phyloP scores from a whole-genome alignment of 1,284 basidiomycete species.

The Megacollybia platyphylla region DNA sequence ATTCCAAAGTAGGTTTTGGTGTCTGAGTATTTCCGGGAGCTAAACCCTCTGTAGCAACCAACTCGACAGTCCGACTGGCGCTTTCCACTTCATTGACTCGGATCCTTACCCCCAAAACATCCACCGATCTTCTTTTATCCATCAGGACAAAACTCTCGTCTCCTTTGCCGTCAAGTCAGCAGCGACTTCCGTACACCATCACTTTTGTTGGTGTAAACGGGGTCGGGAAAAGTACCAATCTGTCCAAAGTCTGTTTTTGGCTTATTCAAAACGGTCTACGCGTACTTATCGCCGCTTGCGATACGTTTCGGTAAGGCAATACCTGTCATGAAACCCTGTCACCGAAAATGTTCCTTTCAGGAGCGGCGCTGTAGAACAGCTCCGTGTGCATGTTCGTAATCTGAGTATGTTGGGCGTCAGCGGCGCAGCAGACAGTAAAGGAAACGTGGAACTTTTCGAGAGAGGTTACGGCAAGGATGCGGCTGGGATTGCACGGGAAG shows the following conservation, averaged over 20 bases:
- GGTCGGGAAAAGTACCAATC: constrained; percentile 96
- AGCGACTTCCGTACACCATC: constrained; percentile 81
- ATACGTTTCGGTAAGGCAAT: constrained; percentile 75
- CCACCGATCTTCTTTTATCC: constrained; percentile 85
- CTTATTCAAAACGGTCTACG: constrained; percentile 88
- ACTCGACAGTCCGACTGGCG: constrained; percentile 73
- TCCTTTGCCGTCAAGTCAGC: constrained; percentile 56
- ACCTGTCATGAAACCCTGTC: background rate
- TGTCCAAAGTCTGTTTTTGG: constrained; percentile 99
- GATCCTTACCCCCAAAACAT: constrained; percentile 93
- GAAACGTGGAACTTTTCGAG: constrained; percentile 87
- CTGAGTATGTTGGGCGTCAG: constrained; percentile 77
- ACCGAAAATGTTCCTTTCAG: constrained; percentile 17
- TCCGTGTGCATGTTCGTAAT: constrained; percentile 94
- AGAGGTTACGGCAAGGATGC: constrained; percentile 98
- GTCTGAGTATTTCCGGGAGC: background rate
- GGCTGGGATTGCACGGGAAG: constrained; percentile 93
- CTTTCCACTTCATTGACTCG: constrained; percentile 83
- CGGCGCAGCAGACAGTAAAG: constrained; percentile 54
- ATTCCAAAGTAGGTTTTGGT: constrained; percentile 56
- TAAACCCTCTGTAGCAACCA: constrained; percentile 45
- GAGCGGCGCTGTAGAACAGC: constrained; percentile 95
- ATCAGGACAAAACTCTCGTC: constrained; percentile 64
- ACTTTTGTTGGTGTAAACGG: constrained; percentile 99
- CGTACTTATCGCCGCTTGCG: constrained; percentile 96